Evolutionary conservation across 305 asterid species (phyloP).

Genomic region (Withania somnifera): DNA sequence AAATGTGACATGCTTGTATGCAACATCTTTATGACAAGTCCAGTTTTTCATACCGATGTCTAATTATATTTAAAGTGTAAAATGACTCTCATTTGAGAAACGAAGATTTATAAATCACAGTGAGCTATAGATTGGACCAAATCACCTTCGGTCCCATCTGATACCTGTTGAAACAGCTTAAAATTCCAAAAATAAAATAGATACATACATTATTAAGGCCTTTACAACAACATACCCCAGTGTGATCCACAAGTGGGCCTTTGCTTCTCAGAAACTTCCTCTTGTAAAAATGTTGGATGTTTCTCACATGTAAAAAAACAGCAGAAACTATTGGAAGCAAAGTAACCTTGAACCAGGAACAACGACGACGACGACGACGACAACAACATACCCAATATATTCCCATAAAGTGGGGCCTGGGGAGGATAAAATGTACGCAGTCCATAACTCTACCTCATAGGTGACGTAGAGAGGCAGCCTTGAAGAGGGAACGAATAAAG

Average conservation of each 20-base stretch:
- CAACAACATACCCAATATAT: too few relatives aligned
- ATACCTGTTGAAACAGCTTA: neutral
- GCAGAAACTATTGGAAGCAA: neutral
- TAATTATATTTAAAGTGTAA: neutral
- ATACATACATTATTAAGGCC: neutral
- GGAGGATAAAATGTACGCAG: too few relatives aligned
- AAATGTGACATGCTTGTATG: neutral
- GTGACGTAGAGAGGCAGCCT: too few relatives aligned
- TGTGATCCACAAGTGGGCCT: neutral
- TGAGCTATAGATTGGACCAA: neutral
- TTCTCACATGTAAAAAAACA: neutral
- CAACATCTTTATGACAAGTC: neutral
- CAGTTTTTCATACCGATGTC: neutral
- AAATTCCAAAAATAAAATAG: neutral
- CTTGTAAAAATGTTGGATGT: neutral
- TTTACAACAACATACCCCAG: neutral
- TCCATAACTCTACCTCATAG: too few relatives aligned
- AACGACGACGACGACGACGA: too few relatives aligned
- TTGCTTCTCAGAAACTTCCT: neutral
- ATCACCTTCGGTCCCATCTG: neutral
- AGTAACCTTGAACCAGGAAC: neutral
- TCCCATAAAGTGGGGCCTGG: too few relatives aligned
- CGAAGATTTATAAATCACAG: neutral
- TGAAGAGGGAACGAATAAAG: neutral
- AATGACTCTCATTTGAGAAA: neutral